Conservation (phyloP, 1,139 yeast genomes). For the Williopsis jadinii region DNA sequence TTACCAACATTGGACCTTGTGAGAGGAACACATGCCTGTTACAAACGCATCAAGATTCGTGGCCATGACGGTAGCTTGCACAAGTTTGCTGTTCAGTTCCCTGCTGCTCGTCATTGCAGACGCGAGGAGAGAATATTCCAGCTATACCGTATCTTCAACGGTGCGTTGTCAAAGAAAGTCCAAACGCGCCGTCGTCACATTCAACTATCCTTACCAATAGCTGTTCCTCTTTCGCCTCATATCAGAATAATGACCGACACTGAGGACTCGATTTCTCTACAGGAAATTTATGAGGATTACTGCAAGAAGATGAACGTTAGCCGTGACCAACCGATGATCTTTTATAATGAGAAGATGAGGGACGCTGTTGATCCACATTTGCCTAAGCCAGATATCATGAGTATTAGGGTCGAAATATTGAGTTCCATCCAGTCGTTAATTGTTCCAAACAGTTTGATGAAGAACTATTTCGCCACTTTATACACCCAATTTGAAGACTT, state of each 20-base stretch:
- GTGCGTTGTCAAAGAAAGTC: conserved; percentile 70
- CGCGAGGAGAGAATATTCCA: conserved; percentile 95
- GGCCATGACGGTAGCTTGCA: conserved; percentile 93
- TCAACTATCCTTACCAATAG: conserved; percentile 82
- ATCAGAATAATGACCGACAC: conserved; percentile 88
- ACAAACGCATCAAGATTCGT: conserved; percentile 79
- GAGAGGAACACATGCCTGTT: conserved; percentile 89
- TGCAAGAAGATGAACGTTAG: conserved; percentile 70
- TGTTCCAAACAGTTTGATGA: conserved; percentile 81
- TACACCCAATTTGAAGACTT: conserved; percentile 85
- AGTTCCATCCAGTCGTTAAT: conserved; percentile 82
- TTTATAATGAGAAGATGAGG: conserved; percentile 77
- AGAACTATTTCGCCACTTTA: conserved; percentile 55
- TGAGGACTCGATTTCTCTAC: conserved; percentile 70
- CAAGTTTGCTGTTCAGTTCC: conserved; percentile 93
- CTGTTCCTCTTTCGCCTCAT: conserved; percentile 92
- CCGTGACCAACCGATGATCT: conserved; percentile 86
- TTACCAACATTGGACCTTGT: conserved; percentile 84
- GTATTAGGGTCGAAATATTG: conserved; percentile 84
- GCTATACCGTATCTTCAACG: conserved; percentile 80
- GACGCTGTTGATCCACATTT: conserved; percentile 91
- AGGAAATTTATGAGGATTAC: conserved; percentile 80
- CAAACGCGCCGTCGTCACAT: conserved; percentile 84
- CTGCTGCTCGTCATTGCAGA: conserved; percentile 96
- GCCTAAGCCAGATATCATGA: conserved; percentile 87